These are phyloP conservation scores for Cyphellophora europaea DNA, from an alignment of 2,329 filamentous ascomycete genomes.

Conservation along the genomic window DNA sequence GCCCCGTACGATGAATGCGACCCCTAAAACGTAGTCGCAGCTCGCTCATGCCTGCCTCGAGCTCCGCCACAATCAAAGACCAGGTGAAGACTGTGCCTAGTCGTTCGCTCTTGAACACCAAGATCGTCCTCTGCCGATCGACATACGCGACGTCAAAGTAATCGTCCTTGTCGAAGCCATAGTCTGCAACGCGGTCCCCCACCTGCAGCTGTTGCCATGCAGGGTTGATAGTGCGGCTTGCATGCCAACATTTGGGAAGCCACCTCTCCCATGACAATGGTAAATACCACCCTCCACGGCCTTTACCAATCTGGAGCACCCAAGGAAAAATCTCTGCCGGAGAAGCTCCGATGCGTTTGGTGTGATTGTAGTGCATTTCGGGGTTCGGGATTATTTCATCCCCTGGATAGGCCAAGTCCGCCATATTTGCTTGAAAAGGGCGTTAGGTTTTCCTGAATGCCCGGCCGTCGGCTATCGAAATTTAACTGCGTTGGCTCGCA, in stretches of 20 bases:
- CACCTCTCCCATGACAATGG: slow-evolving; percentile 1
- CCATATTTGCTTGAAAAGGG: no score
- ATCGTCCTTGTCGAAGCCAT: slow-evolving; percentile 1
- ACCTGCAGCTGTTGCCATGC: background rate
- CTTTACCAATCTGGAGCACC: slow-evolving; percentile 2
- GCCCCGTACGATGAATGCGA: no score
- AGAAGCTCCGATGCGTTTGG: no score
- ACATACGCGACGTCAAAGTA: slow-evolving; percentile 2
- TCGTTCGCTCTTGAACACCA: slow-evolving; percentile 2
- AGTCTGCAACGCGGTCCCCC: slow-evolving; percentile 2
- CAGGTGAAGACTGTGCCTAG: slow-evolving; percentile 4
- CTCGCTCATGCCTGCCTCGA: no score
- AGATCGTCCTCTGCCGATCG: background rate
- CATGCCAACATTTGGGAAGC: background rate
- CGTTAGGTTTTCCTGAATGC: no score
- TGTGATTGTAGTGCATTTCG: no score
- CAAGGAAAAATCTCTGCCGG: no score
- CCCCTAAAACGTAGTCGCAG: no score
- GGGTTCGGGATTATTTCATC: no score
- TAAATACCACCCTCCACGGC: slow-evolving; percentile 4
- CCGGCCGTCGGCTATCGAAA: no score
- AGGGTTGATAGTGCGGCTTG: background rate
- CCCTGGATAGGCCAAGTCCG: no score
- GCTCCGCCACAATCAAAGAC: slow-evolving; percentile 3
- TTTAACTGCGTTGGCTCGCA: no score